Percentiles rank a stretch among this genome's conserved stretches.
Evolutionary conservation across 345 rosid species (phyloP).

Genomic region (Moricandia arvensis): DNA sequence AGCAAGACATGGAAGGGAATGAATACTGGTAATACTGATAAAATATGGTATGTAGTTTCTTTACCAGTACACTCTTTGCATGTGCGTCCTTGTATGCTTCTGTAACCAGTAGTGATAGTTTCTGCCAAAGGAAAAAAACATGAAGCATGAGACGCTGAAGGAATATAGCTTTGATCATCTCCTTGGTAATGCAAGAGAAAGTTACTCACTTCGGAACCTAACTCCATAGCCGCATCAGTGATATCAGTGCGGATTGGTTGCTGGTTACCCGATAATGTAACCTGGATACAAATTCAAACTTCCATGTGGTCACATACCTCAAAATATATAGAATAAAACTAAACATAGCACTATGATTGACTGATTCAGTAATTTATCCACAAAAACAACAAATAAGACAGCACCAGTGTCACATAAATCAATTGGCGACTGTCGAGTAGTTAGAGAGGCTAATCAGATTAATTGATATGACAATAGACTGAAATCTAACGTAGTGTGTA

Average conservation of each 20-base stretch:
- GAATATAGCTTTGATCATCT: not conserved
- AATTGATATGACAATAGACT: not conserved
- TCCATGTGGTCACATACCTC: not conserved
- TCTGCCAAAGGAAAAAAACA: constrained; percentile 45
- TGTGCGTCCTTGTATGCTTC: constrained; percentile 96
- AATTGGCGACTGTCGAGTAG: not conserved
- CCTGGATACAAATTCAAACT: constrained; percentile 41
- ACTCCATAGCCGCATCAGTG: constrained; percentile 94
- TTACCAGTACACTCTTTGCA: constrained; percentile 81
- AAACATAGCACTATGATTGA: constrained; percentile 6
- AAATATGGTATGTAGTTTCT: constrained; percentile 1
- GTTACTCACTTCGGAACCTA: constrained; percentile 74
- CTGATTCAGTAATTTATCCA: not conserved
- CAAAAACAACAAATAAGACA: not conserved
- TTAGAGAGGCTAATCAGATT: not conserved
- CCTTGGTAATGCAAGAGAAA: constrained; percentile 2
- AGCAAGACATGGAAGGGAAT: constrained; percentile 4
- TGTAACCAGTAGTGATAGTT: constrained; percentile 68
- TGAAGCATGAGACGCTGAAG: not conserved
- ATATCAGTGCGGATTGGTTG: constrained; percentile 90
- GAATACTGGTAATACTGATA: not conserved
- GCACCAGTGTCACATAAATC: not conserved
- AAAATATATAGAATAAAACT: not conserved
- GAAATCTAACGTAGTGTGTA: not conserved
- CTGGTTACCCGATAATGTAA: constrained; percentile 85